These are phyloP conservation scores for Rhodamnia argentea DNA, from an alignment of 345 rosid genomes.

Conservation along the genomic window DNA sequence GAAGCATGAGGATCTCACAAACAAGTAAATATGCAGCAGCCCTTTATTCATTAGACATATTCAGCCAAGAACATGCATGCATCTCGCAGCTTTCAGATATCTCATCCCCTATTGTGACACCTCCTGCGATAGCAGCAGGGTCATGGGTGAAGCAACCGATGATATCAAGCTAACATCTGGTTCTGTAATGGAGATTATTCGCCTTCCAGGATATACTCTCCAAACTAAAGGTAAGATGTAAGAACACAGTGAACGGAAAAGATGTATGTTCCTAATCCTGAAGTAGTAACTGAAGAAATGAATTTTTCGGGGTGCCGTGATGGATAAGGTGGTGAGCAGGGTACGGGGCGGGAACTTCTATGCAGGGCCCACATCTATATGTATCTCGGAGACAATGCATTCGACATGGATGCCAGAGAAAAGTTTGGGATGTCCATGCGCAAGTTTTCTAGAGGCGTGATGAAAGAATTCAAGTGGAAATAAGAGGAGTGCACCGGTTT, in stretches of 20 bases:
- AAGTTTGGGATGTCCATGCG: constrained; percentile 35
- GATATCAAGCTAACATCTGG: constrained; percentile 30
- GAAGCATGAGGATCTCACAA: constrained; percentile 27
- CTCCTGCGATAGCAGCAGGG: constrained; percentile 7
- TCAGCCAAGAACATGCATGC: neutral
- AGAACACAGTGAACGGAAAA: neutral
- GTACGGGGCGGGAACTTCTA: constrained; percentile 40
- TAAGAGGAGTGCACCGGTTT: neutral
- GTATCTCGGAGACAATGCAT: constrained; percentile 39
- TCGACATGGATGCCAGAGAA: constrained; percentile 39
- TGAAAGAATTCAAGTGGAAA: neutral
- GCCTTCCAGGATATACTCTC: constrained; percentile 31
- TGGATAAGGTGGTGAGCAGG: constrained; percentile 28
- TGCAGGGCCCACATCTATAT: constrained; percentile 36
- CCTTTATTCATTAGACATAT: neutral
- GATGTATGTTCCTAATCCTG: neutral
- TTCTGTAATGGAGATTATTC: constrained; percentile 33
- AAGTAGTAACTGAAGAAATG: neutral
- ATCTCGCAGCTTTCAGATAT: neutral
- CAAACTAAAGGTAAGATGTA: constrained; percentile 20
- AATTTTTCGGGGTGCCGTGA: constrained; percentile 19
- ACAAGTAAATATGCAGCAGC: constrained; percentile 9
- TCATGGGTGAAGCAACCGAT: constrained; percentile 33
- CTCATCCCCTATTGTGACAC: neutral
- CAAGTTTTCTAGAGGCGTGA: constrained; percentile 17